Evolutionary conservation across 2,329 filamentous ascomycete species (phyloP), one percentile per base, ranked within the genome.

Genomic region (Penicillium sp.): DNA sequence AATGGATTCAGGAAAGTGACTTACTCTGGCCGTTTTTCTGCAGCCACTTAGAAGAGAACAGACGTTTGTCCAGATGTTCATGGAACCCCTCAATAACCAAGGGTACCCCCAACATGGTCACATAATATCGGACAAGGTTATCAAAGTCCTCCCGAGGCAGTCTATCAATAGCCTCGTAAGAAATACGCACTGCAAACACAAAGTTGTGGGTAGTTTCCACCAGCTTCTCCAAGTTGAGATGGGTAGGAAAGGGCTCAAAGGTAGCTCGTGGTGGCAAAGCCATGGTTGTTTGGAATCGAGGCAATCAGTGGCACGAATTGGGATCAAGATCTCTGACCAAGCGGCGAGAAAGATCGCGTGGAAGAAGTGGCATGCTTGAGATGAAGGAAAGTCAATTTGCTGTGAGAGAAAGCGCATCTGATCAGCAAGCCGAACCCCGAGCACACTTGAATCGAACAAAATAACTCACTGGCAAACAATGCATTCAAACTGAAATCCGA

Each of bases 51-150:
- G 82, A 79, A 41, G 86, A 90, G 73, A 97, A 97, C 0, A 95
- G 84, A 75, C 85, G 85, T 42, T 84, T 83, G 49, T 94, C 89
- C 41, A 97, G 76, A 27, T 84, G 81, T 33, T 85, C 79, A 58
- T 96, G 84, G 81, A 94, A 97, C 18, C 91, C 91, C 67, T 96
- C 91, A 52, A 99, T 89, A 11, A 97, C 89, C 6, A 99, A 79
- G 2, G 94, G 94, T 63, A 91, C 92, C 2, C 94, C 94, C 25
- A 87, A 88, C 47, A 88, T 81, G 49, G 97, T 87, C 15, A 97
- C 92, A 73, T 96, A 89, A 6, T 92, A 80, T 45, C 88, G 77
- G 0, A 97, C 87, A 9, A 97, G 82, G 72, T 90, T 90, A 73
- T 97, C 92, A 58, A 99, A 95, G 33, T 87, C 84, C 48, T 89